Conservation (phyloP, 1,139 yeast genomes). For the Kurtzmaniella quercitrusa region DNA sequence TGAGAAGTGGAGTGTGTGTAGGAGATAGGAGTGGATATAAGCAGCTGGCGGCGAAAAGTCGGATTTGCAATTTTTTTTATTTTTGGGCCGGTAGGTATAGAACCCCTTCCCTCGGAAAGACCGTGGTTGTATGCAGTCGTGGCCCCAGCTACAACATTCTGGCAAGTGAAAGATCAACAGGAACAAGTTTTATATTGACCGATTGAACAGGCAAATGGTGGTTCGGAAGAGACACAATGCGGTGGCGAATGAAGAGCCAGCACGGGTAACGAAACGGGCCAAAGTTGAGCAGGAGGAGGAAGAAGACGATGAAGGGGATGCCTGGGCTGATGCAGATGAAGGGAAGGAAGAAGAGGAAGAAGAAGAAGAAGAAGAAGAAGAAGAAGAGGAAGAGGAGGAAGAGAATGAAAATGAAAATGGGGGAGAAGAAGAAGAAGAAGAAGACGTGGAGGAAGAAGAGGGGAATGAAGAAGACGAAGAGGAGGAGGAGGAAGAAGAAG, state of each 20-base stretch:
- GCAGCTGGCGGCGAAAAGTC: too few species aligned
- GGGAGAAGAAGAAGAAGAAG: conserved; percentile 6
- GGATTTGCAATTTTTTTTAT: too few species aligned
- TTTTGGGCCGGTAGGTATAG: not conserved
- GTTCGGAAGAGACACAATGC: conserved; percentile 7
- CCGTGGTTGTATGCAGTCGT: not conserved
- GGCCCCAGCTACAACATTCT: too few species aligned
- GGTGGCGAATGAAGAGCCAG: conserved; percentile 5
- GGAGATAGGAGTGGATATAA: too few species aligned
- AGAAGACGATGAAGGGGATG: conserved; percentile 7
- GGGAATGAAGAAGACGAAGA: conserved; percentile 8
- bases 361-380: conserved; percentile 15
- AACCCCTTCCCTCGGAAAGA: too few species aligned
- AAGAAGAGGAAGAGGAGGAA: conserved; percentile 17
- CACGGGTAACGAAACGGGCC: conserved; percentile 11
- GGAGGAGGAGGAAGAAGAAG: conserved; percentile 9
- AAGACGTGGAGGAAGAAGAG: conserved; percentile 8
- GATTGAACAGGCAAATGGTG: conserved; percentile 4
- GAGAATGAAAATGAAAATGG: conserved; percentile 16
- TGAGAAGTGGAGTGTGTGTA: not conserved
- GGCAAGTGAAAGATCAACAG: not conserved
- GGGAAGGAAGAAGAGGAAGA: conserved; percentile 10
- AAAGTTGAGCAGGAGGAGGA: conserved; percentile 11
- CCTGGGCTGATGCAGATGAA: conserved; percentile 13
- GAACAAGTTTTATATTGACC: not conserved